Evolutionary conservation across 352 stramenopile species (phyloP), one percentile per base, ranked within the genome.

Genomic region (Phytophthora citrophthora): DNA sequence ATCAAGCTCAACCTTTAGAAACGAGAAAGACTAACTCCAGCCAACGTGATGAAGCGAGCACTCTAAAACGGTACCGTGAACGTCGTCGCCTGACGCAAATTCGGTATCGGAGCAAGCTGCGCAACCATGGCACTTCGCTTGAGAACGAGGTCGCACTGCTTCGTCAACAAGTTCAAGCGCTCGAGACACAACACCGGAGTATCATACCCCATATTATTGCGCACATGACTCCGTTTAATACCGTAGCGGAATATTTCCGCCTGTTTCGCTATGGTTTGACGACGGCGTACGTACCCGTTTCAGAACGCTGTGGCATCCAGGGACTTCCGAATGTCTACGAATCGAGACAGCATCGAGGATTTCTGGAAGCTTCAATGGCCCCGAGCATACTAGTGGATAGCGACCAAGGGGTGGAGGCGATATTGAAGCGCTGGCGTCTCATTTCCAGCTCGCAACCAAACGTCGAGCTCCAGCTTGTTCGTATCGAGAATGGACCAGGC

Each of bases 251-350:
- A 12, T 60, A 49, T 18, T 51, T 51, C 11, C 52, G 38, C 2
- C 11, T 60, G 8, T 60, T 60, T 34, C 52, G 39, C 27, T 51
- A 43, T 15, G 52, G 26, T 10, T 13, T 60, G 11, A 51, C 44
- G 11, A 51, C 44, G n/a, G 44, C 20, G 12, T 38, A 38, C 13
- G 24, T 51, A 5, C 26, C 44, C 5, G 10, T 39, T 15, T 36
- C 13, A 2, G 26, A 51, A 10, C 26, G 44, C 5, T 39, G 24
- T 13, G 38, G 24, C 5, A 36, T 27, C 20, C 24, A 18, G 13
- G 15, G 12, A 3, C 8, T 8, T 20, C 7, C 16, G 3, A n/a
- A 34, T 40, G 11, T 16, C 9, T 54, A 34, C 23, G 49, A 56
- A 16, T 45, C 49, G 15, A 9, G n/a, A 13, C 13, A n/a, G 8